Evolutionary conservation across 495 filamentous ascomycete genomes (phyloP).

Genomic region (Oleoguttula mirabilis): DNA sequence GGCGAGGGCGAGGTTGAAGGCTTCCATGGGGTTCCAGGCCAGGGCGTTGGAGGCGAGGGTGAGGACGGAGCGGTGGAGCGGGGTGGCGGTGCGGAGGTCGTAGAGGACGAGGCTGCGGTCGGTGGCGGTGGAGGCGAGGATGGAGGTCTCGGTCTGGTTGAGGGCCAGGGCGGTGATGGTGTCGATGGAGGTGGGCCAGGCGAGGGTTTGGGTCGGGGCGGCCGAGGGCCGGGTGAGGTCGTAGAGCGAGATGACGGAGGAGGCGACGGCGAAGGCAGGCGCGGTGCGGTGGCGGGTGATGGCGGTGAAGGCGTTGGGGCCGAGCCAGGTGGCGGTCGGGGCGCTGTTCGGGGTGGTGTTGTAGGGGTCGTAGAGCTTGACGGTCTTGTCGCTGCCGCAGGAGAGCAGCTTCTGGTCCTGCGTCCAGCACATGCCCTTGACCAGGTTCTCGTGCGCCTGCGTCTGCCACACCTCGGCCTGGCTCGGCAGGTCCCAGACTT

Average conservation of each 20-base stretch:
- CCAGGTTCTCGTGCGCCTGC: conserved; percentile 73
- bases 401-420: conserved; percentile 74
- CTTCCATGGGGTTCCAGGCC: conserved; percentile 91
- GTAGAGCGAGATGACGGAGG: conserved; percentile 72
- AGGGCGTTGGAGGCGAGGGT: conserved; percentile 75
- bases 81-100: conserved; percentile 77
- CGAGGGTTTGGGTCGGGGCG: conserved; percentile 62
- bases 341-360: conserved; percentile 48
- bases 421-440: conserved; percentile 86
- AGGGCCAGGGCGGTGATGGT: conserved; percentile 86
- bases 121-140: conserved; percentile 69
- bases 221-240: conserved; percentile 64
- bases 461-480: conserved; percentile 69
- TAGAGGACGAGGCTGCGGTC: conserved; percentile 80
- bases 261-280: conserved; percentile 59
- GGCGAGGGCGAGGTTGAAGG: conserved; percentile 79
- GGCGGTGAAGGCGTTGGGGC: conserved; percentile 67
- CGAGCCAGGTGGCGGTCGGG: conserved; percentile 72
- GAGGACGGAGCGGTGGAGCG: conserved; percentile 65
- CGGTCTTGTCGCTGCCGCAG: conserved; percentile 71
- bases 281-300: conserved; percentile 66
- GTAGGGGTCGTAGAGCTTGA: conserved; percentile 89
- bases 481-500: conserved; percentile 81
- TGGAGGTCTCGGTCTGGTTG: conserved; percentile 87
- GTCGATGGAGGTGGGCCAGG: conserved; percentile 78